Conservation (phyloP, 441 rosid genomes). For the Mallotus japonicus region DNA sequence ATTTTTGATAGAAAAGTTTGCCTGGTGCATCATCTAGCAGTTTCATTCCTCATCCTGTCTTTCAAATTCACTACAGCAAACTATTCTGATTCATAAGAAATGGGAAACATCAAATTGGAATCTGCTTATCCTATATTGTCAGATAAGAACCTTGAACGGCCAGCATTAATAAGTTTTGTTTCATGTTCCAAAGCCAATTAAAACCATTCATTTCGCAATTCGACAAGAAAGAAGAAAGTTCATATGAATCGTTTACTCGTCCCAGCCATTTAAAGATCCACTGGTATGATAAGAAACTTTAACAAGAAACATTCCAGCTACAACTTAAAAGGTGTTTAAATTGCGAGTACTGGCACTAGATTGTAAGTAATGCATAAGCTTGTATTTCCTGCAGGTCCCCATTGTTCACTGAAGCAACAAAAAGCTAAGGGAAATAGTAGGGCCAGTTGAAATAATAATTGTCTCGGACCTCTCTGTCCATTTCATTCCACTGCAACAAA, state of each 20-base stretch:
- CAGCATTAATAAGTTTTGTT: not conserved
- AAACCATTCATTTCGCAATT: no score
- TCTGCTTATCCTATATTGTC: not conserved
- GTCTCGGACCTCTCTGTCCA: conserved; percentile 65
- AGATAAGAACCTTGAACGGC: not conserved
- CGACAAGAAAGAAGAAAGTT: no score
- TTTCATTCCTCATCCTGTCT: not conserved
- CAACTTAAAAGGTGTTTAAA: conserved; percentile 1
- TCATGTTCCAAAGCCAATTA: not conserved
- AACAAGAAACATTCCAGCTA: not conserved
- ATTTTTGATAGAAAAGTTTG: no score
- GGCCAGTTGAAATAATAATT: conserved; percentile 80
- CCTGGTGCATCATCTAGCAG: no score
- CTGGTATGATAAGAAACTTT: not conserved
- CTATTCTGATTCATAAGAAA: not conserved
- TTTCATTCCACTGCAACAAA: conserved; percentile 77
- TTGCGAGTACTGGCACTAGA: conserved; percentile 5
- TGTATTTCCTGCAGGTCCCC: not conserved
- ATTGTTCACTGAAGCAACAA: not conserved
- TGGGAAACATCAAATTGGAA: no score
- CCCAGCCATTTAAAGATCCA: not conserved
- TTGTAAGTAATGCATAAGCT: not conserved
- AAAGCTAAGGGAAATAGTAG: conserved; percentile 60
- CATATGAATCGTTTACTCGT: no score
- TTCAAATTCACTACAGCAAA: not conserved